Percentiles rank a stretch among this genome's conserved stretches.
These are phyloP conservation scores for Pseudozyma sp. DNA, from an alignment of 1,284 basidiomycete genomes.

Conservation along the genomic window DNA sequence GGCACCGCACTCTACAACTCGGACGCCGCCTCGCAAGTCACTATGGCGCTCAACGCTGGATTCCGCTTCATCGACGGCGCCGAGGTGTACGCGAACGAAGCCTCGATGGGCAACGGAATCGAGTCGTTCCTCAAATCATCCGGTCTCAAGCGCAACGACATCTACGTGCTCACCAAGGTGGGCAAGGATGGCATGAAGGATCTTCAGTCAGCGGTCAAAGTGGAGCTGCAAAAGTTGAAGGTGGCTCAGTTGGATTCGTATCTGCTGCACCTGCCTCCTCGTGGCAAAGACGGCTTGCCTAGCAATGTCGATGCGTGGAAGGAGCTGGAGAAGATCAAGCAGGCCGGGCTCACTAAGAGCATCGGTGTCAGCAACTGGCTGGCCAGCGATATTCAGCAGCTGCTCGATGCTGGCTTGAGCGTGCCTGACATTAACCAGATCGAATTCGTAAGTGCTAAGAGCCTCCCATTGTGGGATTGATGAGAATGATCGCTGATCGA, in stretches of 20 bases:
- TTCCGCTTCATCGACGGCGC: slow-evolving; percentile 52
- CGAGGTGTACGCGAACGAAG: slow-evolving; percentile 52
- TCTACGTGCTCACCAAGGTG: slow-evolving; percentile 49
- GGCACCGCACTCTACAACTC: slow-evolving; percentile 49
- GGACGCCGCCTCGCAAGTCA: slow-evolving; percentile 26
- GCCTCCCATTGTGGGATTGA: no score
- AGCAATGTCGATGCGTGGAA: slow-evolving; percentile 58
- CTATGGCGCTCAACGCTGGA: slow-evolving; percentile 42
- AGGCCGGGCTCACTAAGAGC: slow-evolving; percentile 44
- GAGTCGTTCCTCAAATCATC: slow-evolving; percentile 25
- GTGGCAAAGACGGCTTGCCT: slow-evolving; percentile 49
- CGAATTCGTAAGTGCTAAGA: slow-evolving; percentile 43
- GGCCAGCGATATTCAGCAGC: slow-evolving; percentile 51
- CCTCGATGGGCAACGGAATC: slow-evolving; percentile 42
- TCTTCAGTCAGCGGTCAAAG: slow-evolving; percentile 35
- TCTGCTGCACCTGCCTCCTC: slow-evolving; percentile 54
- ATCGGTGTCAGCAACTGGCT: slow-evolving; percentile 59
- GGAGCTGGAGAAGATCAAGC: slow-evolving; percentile 52
- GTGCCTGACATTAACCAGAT: slow-evolving; percentile 60
- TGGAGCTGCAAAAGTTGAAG: slow-evolving; percentile 38
- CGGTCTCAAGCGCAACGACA: slow-evolving; percentile 28
- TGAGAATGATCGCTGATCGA: no score
- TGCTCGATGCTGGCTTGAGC: slow-evolving; percentile 49
- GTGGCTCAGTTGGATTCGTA: slow-evolving; percentile 48
- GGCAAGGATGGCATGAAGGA: slow-evolving; percentile 36